Evolutionary conservation across 805 yeast genomes (phyloP), one percentile per base, ranked within the genome.

Genomic region (Zygotorulaspora florentina): DNA sequence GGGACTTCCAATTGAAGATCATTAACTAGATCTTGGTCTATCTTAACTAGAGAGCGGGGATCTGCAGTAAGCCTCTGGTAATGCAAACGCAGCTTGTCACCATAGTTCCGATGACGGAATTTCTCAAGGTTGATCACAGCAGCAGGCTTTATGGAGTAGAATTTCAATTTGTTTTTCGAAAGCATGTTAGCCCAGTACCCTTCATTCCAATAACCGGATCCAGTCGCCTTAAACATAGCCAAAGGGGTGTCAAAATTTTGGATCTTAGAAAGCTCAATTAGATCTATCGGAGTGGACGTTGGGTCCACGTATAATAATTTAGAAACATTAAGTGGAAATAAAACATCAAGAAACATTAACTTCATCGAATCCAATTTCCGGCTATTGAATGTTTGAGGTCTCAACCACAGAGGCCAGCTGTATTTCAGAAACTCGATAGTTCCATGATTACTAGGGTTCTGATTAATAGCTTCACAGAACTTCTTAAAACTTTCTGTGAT

Each of bases 1-100:
- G 60, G 57, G 7, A 91, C 64, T 25, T 66, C 63, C 17, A 71
- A 56, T 64, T 93, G 98, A 55, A 90, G 55, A 59, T 87, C 86
- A 65, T 91, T 93, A n/a, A 96, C 89, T 50, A 91, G 73, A 61
- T 93, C 98, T 62, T 91, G 97, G 61, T 89, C 98, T 48, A 90
- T 73, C 57, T 87, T 88, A 9, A 87, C 75, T 46, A 93, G 69
- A 0, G 96, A 89, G 17, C 68, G 72, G 1, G 93, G 85, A 62
- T 89, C 96, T 0, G 80, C 76, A 0, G 96, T 83, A 1, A 93
- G 66, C 39, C 77, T 73, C 59, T 90, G 96, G 65, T 93, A 91
- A 53, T 88, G 96, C 11, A 82, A 76, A 56, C 99, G 80, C 41
- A 93, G 62, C 23, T 72, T 62, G 64, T 91, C 96, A 15, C 97